Base-by-base conservation (phyloP, 176 grass and related monocot species). In the Avena eriantha region DNA sequence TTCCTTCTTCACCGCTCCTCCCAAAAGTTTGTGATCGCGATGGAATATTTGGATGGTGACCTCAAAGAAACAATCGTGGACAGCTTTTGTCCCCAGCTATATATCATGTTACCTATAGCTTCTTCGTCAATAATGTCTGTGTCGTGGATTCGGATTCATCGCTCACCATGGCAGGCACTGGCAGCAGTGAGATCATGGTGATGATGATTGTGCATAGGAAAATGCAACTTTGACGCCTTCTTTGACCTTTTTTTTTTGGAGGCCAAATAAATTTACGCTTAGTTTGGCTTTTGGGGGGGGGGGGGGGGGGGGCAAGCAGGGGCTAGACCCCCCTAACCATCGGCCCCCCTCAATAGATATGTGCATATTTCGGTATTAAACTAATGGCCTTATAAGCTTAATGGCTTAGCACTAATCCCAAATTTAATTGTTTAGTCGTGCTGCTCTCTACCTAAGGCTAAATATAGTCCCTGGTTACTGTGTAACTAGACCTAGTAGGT, bases 1-100 rank as follows among this genome's bases (percentile, higher is more conserved):
- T 21, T 23, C 19, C 55, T 21, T 9, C 55, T n/a, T 19, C 19
- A 9, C 55, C 19, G 7, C 39, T 43, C 39, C 47, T 86, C 73
- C 61, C 64, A 58, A 87, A 87, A 87, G 80, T 24, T 58, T 47
- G 74, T 26, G 89, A 87, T 65, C 21, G 80, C 80, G 46, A 90
- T 19, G 80, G 79, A 61, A 61, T 11, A 19, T 3, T 0, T 0
- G 51, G 79, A 83, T 47, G 18, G 84, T 18, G 71, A 83, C 13
- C 72, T 53, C 61, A 63, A 36, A 24, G 72, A 54, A 39, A n/a
- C 73, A 47, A 73, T 23, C 39, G 0, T 0, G 9, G 19, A 10
- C 10, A 1, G 10, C 39, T 72, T 45, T 3, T n/a, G 10, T 14
- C 21, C 41, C 21, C n/a, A 12, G 34, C 17, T 43, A 17, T n/a